Evolutionary conservation across 1,139 yeast species (phyloP), one percentile per base, ranked within the genome.

Genomic region (Blastobotrys buckinghamii): DNA sequence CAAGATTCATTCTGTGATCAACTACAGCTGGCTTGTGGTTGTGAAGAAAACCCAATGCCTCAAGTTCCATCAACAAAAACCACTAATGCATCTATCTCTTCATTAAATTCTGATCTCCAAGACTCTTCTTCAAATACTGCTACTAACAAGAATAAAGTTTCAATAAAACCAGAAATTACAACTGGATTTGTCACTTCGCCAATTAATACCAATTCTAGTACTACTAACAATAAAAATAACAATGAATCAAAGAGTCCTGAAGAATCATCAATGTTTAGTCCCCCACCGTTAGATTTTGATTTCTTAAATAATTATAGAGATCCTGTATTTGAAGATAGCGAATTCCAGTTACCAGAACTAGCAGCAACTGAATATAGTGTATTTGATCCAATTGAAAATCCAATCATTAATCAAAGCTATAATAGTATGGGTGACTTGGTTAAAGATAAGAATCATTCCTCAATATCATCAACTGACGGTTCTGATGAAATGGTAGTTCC

Each of bases 1-100:
- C 49, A 50, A 38, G 46, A 45, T n/a, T 38, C 49, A 10, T 90
- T 90, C 61, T 90, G 97, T 62, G 77, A 76, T 26, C 78, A 81
- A 59, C 73, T 90, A 58, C 78, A 78, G 54, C 77, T 81, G 63
- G 97, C 90, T 0, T 90, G 97, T 66, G 97, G 96, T 16, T 82
- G 82, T n/a, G 53, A 53, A 34, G 61, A 59, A 17, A 47, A 58
- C 53, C 95, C 95, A 2, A 65, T 82, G 8, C 95, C 96, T 8
- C 16, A 17, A n/a, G 12, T 22, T 10, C 17, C 32, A 15, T 19
- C 19, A n/a, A 3, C 40, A 16, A 37, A 20, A 2, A 76, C 77
- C 40, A 58, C 53, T 9, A 29, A 13, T 29, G 6, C n/a, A 48
- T 27, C 12, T 17, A 13, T 6, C 6, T 6, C 6, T 13, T 12